These are phyloP conservation scores for Termitomyces sp. DNA, from an alignment of 768 basidiomycete genomes.

Conservation along the genomic window DNA sequence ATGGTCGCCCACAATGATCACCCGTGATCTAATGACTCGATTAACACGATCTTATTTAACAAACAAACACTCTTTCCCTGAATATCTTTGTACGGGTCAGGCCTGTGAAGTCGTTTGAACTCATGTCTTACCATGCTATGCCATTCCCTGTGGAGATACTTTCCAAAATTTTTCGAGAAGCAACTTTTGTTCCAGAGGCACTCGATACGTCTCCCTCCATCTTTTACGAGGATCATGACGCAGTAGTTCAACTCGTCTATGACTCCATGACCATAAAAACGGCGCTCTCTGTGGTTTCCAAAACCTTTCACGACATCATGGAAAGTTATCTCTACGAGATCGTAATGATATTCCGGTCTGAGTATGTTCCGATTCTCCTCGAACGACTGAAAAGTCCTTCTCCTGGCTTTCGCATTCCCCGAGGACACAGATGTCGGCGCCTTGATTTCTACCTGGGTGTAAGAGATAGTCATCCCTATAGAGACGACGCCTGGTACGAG, in stretches of 20 bases:
- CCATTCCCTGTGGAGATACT: not conserved
- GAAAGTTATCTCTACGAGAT: constrained; percentile 1
- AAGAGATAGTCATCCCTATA: not conserved
- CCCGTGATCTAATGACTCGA: no score
- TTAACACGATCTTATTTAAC: no score
- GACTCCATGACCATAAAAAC: not conserved
- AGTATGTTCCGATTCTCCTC: not conserved
- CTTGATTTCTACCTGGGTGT: not conserved
- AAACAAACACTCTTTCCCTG: not conserved
- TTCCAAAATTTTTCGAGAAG: not conserved
- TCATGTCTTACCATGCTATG: not conserved
- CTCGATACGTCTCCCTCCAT: not conserved
- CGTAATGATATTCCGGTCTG: not conserved
- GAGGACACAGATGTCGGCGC: not conserved
- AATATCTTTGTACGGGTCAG: not conserved
- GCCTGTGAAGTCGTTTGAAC: not conserved
- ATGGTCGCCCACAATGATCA: not conserved
- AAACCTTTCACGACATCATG: not conserved
- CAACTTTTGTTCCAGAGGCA: not conserved
- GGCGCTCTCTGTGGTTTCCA: constrained; percentile 1
- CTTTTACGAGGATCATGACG: no score
- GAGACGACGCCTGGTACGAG: not conserved
- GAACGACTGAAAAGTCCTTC: not conserved
- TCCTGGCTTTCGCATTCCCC: not conserved
- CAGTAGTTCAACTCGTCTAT: no score